Evolutionary conservation across 495 filamentous ascomycete genomes (phyloP), one percentile per base, ranked within the genome.

Genomic region (Hypoxylon fuscum): DNA sequence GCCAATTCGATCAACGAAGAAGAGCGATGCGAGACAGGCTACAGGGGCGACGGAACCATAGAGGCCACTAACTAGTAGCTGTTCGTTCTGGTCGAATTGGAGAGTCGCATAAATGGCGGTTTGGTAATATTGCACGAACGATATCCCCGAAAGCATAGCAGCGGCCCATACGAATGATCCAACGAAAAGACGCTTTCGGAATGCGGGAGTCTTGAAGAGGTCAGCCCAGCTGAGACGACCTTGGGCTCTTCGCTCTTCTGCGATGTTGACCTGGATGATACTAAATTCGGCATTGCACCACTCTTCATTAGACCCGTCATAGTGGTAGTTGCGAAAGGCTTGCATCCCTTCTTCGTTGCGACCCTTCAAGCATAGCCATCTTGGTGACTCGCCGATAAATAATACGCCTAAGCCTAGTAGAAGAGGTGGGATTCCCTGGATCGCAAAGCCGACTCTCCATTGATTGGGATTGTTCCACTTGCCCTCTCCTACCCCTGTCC

Each of bases 391-490:
- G 8, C 75, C 74, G 10, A 86, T 74, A 60, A 83, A 83, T 62
- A 76, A 78, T 23, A 83, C 69, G 9, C 83, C 81, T 6, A 71
- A 55, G 5, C 70, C 73, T 18, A 87, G 72, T n/a, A 81, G 58
- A 3, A 86, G 38, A 5, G 79, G 76, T 5, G 83, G 84, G 1
- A 80, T 66, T 27, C 74, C 75, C 57, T 85, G 83, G 20, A 86
- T 77, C 12, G 80, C 79, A 17, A 87, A 77, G 0, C 83, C 84
- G 31, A 86, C 79, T 29, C 84, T 73, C 85, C 85, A 85, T 62
- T 80, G 71, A 41, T 72, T 71, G 27, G 66, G 25, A 40, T 74
- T 73, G 12, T 69, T 48, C 72, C 72, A 75, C 41, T 63, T 57
- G 3, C 69, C 62, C 60, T 75, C 72, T 43, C 83, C 81, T 11